phyloP scores from a whole-genome alignment of 345 rosid genomes.

The Sisymbrium altissimum region DNA sequence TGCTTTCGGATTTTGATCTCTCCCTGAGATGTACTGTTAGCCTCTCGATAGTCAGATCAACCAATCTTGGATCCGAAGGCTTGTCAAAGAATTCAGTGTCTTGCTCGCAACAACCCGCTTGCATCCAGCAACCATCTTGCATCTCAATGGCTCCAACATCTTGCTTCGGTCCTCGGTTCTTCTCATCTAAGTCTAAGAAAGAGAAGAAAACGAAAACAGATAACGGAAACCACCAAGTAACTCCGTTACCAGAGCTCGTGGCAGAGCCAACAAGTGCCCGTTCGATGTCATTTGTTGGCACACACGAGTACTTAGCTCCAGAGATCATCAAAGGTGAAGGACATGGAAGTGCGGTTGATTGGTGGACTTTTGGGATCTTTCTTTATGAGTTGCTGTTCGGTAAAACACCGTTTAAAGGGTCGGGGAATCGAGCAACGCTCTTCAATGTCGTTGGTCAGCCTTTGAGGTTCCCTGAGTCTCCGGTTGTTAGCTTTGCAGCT shows the following conservation, averaged over 20 bases:
- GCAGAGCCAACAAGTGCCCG: slow-evolving; percentile 93
- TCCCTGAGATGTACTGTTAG: slow-evolving; percentile 64
- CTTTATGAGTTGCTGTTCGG: slow-evolving; percentile 73
- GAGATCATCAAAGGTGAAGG: slow-evolving; percentile 86
- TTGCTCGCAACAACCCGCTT: slow-evolving; percentile 54
- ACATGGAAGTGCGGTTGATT: slow-evolving; percentile 85
- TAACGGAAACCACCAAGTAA: slow-evolving; percentile 58
- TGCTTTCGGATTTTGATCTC: slow-evolving; percentile 90
- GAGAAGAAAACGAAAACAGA: slow-evolving; percentile 49
- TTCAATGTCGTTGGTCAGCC: slow-evolving; percentile 81
- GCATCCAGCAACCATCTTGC: slow-evolving; percentile 64
- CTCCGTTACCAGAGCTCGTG: slow-evolving; percentile 82
- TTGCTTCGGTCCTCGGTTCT: slow-evolving; percentile 58
- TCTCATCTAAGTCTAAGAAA: slow-evolving; percentile 54
- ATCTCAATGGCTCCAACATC: slow-evolving; percentile 53
- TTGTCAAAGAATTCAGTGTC: slow-evolving; percentile 48
- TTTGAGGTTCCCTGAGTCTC: slow-evolving; percentile 68
- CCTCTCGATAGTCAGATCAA: slow-evolving; percentile 54
- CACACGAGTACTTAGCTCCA: slow-evolving; percentile 89
- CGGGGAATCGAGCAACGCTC: slow-evolving; percentile 78
- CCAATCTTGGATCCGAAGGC: slow-evolving; percentile 43
- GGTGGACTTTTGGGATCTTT: slow-evolving; percentile 93
- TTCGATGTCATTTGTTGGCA: slow-evolving; percentile 88
- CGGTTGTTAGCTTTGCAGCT: slow-evolving; percentile 69
- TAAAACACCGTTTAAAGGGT: slow-evolving; percentile 84